Conservation (phyloP, 306 rosid genomes). For the Pyrus communis region DNA sequence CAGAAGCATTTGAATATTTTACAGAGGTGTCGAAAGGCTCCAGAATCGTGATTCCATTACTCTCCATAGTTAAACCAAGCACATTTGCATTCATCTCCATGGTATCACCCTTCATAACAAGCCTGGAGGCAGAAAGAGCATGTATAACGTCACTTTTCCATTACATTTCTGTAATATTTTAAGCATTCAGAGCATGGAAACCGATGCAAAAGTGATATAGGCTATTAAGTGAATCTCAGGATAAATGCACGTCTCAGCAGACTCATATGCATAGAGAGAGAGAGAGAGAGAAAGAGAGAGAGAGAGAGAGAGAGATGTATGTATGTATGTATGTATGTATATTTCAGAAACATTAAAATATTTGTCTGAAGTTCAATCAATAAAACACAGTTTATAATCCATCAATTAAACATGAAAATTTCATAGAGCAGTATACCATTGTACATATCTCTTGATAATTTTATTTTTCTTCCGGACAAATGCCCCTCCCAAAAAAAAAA, state of each 20-base stretch:
- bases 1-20: conserved; percentile 78
- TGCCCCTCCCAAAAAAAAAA: too few relatives aligned
- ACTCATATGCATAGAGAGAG: too few relatives aligned
- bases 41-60: conserved; percentile 84
- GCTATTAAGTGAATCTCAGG: not conserved
- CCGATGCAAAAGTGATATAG: not conserved
- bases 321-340: too few relatives aligned
- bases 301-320: too few relatives aligned
- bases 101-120: conserved; percentile 71
- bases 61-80: conserved; percentile 92
- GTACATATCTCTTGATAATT: too few relatives aligned
- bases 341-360: not conserved
- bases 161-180: not conserved
- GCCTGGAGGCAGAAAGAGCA: conserved; percentile 42
- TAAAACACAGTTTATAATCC: not conserved
- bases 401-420: not conserved
- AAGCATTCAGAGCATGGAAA: not conserved
- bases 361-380: not conserved
- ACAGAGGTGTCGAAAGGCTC: conserved; percentile 87
- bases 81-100: conserved; percentile 73
- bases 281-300: too few relatives aligned
- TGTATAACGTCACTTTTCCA: conserved; percentile 12
- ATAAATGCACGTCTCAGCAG: too few relatives aligned
- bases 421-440: not conserved
- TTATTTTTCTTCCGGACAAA: too few relatives aligned